Percentiles rank a stretch among this genome's conserved stretches.
Conservation (phyloP, 2,329 filamentous ascomycete species). For the Paradendryphiella salina region DNA sequence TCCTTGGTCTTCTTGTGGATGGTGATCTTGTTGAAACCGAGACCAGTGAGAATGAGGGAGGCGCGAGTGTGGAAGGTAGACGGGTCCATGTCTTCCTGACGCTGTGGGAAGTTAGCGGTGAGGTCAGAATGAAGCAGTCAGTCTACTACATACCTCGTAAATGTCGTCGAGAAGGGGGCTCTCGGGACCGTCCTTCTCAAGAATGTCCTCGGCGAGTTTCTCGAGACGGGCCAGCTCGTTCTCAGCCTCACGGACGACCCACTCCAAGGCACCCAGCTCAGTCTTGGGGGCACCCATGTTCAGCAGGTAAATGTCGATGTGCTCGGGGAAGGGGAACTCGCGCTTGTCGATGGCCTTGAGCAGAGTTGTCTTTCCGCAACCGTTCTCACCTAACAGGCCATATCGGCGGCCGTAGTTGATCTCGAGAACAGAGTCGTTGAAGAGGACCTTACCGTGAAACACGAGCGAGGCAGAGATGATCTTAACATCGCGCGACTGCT, state of each 20-base stretch:
- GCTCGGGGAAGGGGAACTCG: conserved; percentile 94
- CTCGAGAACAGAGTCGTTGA: conserved; percentile 92
- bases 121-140: not conserved
- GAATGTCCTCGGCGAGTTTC: conserved; percentile 81
- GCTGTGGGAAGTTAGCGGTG: conserved; percentile 56
- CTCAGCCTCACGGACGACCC: conserved; percentile 95
- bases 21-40: conserved; percentile 97
- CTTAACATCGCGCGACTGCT: conserved; percentile 91
- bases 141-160: conserved; percentile 74
- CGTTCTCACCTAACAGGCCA: conserved; percentile 96
- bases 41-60: conserved; percentile 94
- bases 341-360: conserved; percentile 91
- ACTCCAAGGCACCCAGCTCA: conserved; percentile 89
- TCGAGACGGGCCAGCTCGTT: conserved; percentile 90
- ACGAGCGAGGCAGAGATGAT: conserved; percentile 91
- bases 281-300: conserved; percentile 93
- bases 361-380: conserved; percentile 97
- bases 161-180: conserved; percentile 87
- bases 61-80: conserved; percentile 95
- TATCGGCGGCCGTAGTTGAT: conserved; percentile 91
- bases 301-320: conserved; percentile 96
- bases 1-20: conserved; percentile 99
- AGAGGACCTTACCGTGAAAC: conserved; percentile 96
- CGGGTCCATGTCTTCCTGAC: conserved; percentile 98
- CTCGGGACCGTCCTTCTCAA: conserved; percentile 91